Conservation (phyloP, 305 asterid species). For the Striga hermonthica region DNA sequence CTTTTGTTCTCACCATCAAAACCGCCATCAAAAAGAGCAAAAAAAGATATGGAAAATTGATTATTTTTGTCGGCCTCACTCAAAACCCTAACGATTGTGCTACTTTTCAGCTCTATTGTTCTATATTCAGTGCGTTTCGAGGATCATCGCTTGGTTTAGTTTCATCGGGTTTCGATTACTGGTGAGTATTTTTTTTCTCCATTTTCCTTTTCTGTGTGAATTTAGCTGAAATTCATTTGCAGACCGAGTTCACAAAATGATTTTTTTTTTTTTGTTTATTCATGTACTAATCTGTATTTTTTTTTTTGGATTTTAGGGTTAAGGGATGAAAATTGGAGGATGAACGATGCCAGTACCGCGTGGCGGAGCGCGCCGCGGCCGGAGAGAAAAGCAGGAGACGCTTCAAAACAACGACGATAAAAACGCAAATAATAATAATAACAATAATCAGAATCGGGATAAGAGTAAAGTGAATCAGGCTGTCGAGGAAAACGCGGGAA, state of each 20-base stretch:
- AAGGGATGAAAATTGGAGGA: constrained; percentile 54
- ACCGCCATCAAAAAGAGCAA: background rate
- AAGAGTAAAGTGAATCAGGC: constrained; percentile 30
- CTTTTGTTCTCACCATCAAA: background rate
- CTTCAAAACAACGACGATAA: constrained; percentile 32
- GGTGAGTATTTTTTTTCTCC: constrained; percentile 28
- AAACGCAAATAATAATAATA: constrained; percentile 2
- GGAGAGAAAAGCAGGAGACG: constrained; percentile 45
- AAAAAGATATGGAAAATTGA: background rate
- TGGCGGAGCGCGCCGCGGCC: constrained; percentile 72
- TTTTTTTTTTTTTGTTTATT: background rate
- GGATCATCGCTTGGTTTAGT: constrained; percentile 29
- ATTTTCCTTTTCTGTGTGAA: background rate
- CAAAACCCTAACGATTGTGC: constrained; percentile 38
- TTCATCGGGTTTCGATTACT: constrained; percentile 28
- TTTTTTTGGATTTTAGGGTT: constrained; percentile 29
- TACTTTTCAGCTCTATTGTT: constrained; percentile 25
- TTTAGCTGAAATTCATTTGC: background rate
- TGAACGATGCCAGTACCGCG: constrained; percentile 81
- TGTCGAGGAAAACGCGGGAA: constrained; percentile 52
- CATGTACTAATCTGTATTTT: background rate
- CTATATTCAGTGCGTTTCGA: constrained; percentile 29
- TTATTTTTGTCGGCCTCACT: constrained; percentile 3
- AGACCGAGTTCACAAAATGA: background rate
- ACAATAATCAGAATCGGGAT: constrained; percentile 27